Evolutionary conservation across 2,329 filamentous ascomycete species (phyloP).

Genomic region (Aspergillus fumigatiaffinis): DNA sequence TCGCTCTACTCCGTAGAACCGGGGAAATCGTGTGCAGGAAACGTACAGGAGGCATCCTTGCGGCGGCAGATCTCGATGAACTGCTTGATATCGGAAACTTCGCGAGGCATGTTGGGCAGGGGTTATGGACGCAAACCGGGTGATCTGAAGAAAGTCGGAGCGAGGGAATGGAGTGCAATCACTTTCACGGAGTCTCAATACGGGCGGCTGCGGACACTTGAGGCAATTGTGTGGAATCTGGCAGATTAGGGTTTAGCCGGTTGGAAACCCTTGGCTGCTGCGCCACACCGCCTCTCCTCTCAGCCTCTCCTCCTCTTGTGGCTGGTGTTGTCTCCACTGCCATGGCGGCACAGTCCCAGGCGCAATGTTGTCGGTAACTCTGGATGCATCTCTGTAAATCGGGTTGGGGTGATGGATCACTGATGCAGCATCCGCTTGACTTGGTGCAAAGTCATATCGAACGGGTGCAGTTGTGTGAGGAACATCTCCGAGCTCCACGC

Average conservation of each 20-base stretch:
- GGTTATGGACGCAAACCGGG: constrained; percentile 12
- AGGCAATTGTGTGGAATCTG: constrained; percentile 14
- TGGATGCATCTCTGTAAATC: too few relatives aligned
- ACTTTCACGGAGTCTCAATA: constrained; percentile 20
- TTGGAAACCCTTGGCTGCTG: constrained; percentile 14
- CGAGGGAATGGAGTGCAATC: constrained; percentile 11
- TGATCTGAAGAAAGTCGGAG: constrained; percentile 8
- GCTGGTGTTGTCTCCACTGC: neutral
- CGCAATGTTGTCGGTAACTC: too few relatives aligned
- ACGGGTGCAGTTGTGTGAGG: too few relatives aligned
- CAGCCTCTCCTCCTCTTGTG: neutral
- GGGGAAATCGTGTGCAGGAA: constrained; percentile 3
- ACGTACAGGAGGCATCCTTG: constrained; percentile 99
- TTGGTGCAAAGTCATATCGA: too few relatives aligned
- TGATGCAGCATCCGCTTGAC: too few relatives aligned
- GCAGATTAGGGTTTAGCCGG: constrained; percentile 22
- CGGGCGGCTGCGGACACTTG: constrained; percentile 1
- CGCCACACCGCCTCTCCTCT: neutral
- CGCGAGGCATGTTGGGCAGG: constrained; percentile 86
- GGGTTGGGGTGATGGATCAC: too few relatives aligned
- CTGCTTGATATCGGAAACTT: constrained; percentile 98
- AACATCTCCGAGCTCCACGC: too few relatives aligned
- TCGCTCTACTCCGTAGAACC: neutral
- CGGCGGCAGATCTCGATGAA: constrained; percentile 99
- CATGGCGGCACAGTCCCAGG: too few relatives aligned